Percentiles rank a stretch among this genome's conserved stretches.
phyloP scores from a whole-genome alignment of 371 early-diverging fungal species.

The Chytridium lagenaria region DNA sequence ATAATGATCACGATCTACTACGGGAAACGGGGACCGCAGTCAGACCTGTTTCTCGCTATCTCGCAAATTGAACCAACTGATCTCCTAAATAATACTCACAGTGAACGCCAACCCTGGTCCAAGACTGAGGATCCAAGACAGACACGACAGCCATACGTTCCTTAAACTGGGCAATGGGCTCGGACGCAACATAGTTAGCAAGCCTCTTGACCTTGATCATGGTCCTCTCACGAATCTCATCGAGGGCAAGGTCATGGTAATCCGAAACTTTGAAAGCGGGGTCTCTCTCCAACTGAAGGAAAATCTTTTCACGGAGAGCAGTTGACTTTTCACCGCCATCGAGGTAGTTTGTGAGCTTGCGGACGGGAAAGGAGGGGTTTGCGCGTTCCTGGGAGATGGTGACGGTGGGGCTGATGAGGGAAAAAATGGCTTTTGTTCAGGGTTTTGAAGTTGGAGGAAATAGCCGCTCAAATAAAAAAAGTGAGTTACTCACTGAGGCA shows the following conservation, averaged over 20 bases:
- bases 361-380: slow-evolving; percentile 75
- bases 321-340: slow-evolving; percentile 79
- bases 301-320: slow-evolving; percentile 71
- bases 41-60: no score
- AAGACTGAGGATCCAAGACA: slow-evolving; percentile 85
- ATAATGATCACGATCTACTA: no score
- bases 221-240: slow-evolving; percentile 82
- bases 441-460: neutral
- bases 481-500: neutral
- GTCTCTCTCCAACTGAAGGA: slow-evolving; percentile 89
- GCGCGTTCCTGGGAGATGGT: slow-evolving; percentile 70
- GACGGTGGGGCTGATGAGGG: slow-evolving; percentile 19
- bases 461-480: neutral
- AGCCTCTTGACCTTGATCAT: slow-evolving; percentile 83
- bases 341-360: slow-evolving; percentile 79
- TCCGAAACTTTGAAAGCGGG: slow-evolving; percentile 84
- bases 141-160: slow-evolving; percentile 73
- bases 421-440: neutral
- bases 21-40: no score
- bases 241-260: slow-evolving; percentile 68
- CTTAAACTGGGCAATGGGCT: slow-evolving; percentile 76
- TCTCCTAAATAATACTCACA: no score
- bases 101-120: slow-evolving; percentile 93
- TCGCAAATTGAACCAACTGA: no score
- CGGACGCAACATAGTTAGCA: slow-evolving; percentile 76